Conservation (phyloP, 192 early-diverging fungal genomes). For the Phycomyces blakesleeanus region DNA sequence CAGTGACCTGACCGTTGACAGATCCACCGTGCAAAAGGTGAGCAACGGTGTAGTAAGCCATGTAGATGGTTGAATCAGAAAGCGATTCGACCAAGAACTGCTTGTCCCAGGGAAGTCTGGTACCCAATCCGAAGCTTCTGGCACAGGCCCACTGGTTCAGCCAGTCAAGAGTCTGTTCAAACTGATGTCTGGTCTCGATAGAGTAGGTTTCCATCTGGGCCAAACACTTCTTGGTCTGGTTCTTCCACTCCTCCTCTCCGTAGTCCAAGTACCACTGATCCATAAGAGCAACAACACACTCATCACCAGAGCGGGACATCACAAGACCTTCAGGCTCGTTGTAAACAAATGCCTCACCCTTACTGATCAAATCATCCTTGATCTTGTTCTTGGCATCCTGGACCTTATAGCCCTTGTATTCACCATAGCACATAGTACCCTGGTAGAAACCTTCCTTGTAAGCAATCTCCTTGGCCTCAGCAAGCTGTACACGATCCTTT, state of each 20-base stretch:
- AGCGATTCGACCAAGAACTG: constrained; percentile 93
- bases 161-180: constrained; percentile 87
- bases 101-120: constrained; percentile 89
- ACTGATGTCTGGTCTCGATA: constrained; percentile 80
- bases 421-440: constrained; percentile 82
- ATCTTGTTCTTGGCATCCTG: constrained; percentile 89
- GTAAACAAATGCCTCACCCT: constrained; percentile 77
- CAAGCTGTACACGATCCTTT: constrained; percentile 91
- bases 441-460: constrained; percentile 99
- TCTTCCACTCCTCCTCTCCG: constrained; percentile 85
- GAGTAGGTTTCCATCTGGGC: constrained; percentile 75
- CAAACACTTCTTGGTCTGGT: constrained; percentile 72
- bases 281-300: constrained; percentile 93
- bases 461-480: constrained; percentile 87
- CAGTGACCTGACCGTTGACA: constrained; percentile 78
- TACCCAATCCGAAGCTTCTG: constrained; percentile 89
- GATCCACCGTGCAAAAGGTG: constrained; percentile 84
- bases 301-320: constrained; percentile 91
- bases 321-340: constrained; percentile 94
- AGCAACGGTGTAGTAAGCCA: constrained; percentile 99
- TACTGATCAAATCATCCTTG: constrained; percentile 67
- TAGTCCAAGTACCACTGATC: constrained; percentile 99
- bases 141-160: constrained; percentile 97
- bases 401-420: constrained; percentile 79
- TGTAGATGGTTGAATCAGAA: constrained; percentile 98